Conservation (phyloP, 768 basidiomycete genomes). For the Ramaria sp. region DNA sequence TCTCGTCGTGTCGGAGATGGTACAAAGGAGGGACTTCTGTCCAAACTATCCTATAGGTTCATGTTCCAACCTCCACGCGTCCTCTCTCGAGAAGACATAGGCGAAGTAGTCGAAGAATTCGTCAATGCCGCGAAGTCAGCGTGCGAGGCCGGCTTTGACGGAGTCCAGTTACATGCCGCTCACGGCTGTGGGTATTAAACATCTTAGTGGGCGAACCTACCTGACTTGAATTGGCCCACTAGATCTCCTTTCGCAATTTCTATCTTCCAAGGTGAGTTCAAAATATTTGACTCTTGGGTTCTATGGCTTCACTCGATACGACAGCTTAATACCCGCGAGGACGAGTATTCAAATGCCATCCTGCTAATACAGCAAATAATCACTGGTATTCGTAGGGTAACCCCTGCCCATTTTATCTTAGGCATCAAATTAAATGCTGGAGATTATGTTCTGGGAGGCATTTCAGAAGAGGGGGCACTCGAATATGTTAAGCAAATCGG, state of each 20-base stretch:
- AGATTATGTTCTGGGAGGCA: conserved; percentile 45
- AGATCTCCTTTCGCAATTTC: conserved; percentile 76
- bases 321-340: conserved; percentile 45
- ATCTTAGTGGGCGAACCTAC: background rate
- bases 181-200: conserved; percentile 65
- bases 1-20: conserved; percentile 21
- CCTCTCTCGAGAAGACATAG: conserved; percentile 53
- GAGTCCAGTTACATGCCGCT: conserved; percentile 73
- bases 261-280: conserved; percentile 52
- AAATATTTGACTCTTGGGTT: background rate
- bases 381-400: conserved; percentile 39
- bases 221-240: background rate
- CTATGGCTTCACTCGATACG: background rate
- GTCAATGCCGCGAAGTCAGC: conserved; percentile 58
- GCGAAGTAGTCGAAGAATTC: conserved; percentile 49
- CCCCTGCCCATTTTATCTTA: conserved; percentile 52
- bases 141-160: conserved; percentile 66
- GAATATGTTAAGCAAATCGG: conserved; percentile 52
- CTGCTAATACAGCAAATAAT: conserved; percentile 48
- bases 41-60: conserved; percentile 30
- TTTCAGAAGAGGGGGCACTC: conserved; percentile 34
- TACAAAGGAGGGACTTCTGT: conserved; percentile 19
- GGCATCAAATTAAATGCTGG: conserved; percentile 76
- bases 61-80: conserved; percentile 53
- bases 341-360: conserved; percentile 55